Base-by-base conservation (phyloP, 2,329 filamentous ascomycete genomes). In the Alternaria viburni region DNA sequence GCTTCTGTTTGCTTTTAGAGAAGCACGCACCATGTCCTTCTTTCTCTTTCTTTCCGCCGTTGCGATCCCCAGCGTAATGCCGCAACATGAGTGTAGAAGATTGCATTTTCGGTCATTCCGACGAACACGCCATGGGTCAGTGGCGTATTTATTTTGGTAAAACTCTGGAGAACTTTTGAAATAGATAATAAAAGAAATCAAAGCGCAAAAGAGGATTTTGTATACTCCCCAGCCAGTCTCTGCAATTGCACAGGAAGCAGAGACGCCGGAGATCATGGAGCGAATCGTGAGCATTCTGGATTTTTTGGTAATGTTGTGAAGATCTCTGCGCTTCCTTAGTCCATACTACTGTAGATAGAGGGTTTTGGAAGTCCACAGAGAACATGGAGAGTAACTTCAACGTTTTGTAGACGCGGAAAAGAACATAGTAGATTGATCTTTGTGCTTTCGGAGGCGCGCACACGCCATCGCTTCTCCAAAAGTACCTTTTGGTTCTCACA, bases 401-500 rank as follows among this genome's bases (percentile, higher is more conserved):
- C 5, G 21, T 23, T 23, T 23, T 23, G 21, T 23, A 5, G 5
- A 23, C 21, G 21, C 21, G 21, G 21, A 21, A 21, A 5, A 21
- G n/a, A n/a, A n/a, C n/a, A n/a, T n/a, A n/a, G n/a, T n/a, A n/a
- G n/a, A n/a, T n/a, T n/a, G n/a, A n/a, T n/a, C n/a, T n/a, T n/a
- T n/a, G n/a, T n/a, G n/a, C n/a, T n/a, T n/a, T n/a, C n/a, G n/a
- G n/a, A 36, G 32, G 32, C 32, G 32, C 32, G 32, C 32, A 0
- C 30, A 32, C 13, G 1, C 30, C 30, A 32, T 32, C 6, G 1
- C 1, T 0, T n/a, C n/a, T n/a, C n/a, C n/a, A n/a, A n/a, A n/a
- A n/a, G n/a, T n/a, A n/a, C n/a, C n/a, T n/a, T 36, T 36, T 2
- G 30, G 30, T 36, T 0, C 30, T 36, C 30, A 9, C 13, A 36